phyloP scores from a whole-genome alignment of 352 stramenopile genomes.

The Phytophthora kernoviae region DNA sequence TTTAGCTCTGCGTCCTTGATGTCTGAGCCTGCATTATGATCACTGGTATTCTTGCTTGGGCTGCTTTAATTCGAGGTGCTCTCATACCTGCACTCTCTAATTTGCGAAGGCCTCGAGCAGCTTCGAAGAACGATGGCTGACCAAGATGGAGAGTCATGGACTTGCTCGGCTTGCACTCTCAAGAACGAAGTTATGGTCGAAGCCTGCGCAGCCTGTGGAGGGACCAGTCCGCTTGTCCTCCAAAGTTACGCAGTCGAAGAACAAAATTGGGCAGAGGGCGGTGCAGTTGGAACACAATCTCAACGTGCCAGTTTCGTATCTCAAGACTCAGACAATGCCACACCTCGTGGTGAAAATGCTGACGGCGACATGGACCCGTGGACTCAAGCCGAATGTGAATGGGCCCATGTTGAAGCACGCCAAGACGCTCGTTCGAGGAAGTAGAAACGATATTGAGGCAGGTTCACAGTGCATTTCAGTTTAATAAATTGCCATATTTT shows the following conservation, averaged over 20 bases:
- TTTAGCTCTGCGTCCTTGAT: slow-evolving; percentile 13
- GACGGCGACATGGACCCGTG: slow-evolving; percentile 58
- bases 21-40: slow-evolving; percentile 10
- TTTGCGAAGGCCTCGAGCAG: slow-evolving; percentile 1
- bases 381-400: slow-evolving; percentile 71
- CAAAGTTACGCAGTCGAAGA: slow-evolving; percentile 61
- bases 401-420: slow-evolving; percentile 62
- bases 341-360: slow-evolving; percentile 32
- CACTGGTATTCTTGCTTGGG: not conserved
- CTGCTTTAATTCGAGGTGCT: not conserved
- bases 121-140: slow-evolving; percentile 25
- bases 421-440: slow-evolving; percentile 41
- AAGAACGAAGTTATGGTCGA: slow-evolving; percentile 62
- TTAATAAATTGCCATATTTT: too few relatives aligned
- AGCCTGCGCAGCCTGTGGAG: slow-evolving; percentile 63
- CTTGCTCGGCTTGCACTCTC: slow-evolving; percentile 58
- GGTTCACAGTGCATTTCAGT: not conserved
- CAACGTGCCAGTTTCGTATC: slow-evolving; percentile 38
- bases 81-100: slow-evolving; percentile 5
- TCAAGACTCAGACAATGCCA: slow-evolving; percentile 44
- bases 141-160: slow-evolving; percentile 45
- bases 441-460: slow-evolving; percentile 7
- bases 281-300: slow-evolving; percentile 16
- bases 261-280: slow-evolving; percentile 18
- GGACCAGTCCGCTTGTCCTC: slow-evolving; percentile 73